Evolutionary conservation across 352 stramenopile genomes (phyloP).

Genomic region (Pythium pyrilobum): DNA sequence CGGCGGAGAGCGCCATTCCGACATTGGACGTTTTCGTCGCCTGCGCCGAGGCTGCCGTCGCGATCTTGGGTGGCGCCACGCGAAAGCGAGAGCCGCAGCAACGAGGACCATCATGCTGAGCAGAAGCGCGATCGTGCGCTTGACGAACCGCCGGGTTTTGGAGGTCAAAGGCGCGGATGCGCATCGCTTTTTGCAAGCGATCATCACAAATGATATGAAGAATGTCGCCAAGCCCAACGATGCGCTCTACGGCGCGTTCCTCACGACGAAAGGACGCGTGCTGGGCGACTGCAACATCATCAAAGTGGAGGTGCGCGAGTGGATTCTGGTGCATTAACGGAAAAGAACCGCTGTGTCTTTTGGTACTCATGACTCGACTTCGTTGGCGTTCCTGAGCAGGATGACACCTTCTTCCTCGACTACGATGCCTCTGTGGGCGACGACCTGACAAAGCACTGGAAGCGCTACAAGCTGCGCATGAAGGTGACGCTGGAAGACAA

Average conservation of each 20-base stretch:
- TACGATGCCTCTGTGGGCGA: slow-evolving; percentile 57
- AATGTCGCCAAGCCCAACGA: slow-evolving; percentile 38
- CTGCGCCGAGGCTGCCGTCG: too few species aligned
- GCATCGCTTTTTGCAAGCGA: slow-evolving; percentile 69
- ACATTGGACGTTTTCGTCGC: too few species aligned
- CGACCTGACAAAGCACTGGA: slow-evolving; percentile 76
- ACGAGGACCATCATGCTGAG: slow-evolving; percentile 23
- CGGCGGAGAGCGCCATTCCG: too few species aligned
- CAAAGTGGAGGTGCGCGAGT: slow-evolving; percentile 36
- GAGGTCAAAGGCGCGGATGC: slow-evolving; percentile 69
- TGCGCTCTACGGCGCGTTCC: slow-evolving; percentile 71
- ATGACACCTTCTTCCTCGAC: slow-evolving; percentile 68
- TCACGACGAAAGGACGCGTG: slow-evolving; percentile 74
- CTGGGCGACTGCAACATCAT: slow-evolving; percentile 76
- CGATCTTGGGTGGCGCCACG: not conserved
- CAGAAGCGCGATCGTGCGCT: slow-evolving; percentile 35
- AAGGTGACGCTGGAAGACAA: slow-evolving; percentile 72
- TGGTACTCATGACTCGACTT: not conserved
- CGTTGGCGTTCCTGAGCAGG: slow-evolving; percentile 16
- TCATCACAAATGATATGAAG: slow-evolving; percentile 86
- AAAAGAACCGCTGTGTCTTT: not conserved
- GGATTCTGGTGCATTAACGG: not conserved
- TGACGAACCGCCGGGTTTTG: slow-evolving; percentile 52
- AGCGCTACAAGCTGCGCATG: slow-evolving; percentile 86
- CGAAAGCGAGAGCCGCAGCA: not conserved